Evolutionary conservation across 2,329 filamentous ascomycete genomes (phyloP).

Genomic region (Aureobasidium uvarum): DNA sequence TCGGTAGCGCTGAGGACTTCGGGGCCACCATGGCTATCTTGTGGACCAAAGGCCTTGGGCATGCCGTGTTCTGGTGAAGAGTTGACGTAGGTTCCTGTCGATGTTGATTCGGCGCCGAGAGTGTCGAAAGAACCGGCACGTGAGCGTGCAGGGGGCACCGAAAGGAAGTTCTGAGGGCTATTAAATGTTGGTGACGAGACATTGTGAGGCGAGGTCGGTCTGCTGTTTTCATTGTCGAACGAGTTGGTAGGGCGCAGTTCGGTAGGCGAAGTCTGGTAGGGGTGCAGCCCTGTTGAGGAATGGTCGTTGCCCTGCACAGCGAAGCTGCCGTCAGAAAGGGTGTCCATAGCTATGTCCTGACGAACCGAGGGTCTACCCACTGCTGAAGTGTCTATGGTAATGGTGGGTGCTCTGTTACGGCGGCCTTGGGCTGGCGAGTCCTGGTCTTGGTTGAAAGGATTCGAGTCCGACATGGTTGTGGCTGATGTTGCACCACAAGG

Average conservation of each 20-base stretch:
- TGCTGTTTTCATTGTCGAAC: conserved; percentile 62
- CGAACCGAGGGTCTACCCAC: conserved; percentile 41
- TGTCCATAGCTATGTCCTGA: background rate
- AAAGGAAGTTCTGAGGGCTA: conserved; percentile 58
- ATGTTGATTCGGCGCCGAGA: conserved; percentile 54
- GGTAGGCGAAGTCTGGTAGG: conserved; percentile 38
- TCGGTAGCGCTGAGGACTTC: conserved; percentile 63
- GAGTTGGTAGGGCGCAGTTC: conserved; percentile 58
- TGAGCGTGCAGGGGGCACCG: conserved; percentile 62
- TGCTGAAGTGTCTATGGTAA: conserved; percentile 54
- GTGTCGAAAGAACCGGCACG: conserved; percentile 67
- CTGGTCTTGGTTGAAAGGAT: conserved; percentile 4
- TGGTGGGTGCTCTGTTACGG: conserved; percentile 47
- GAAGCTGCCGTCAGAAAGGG: conserved; percentile 17
- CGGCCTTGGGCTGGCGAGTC: conserved; percentile 24
- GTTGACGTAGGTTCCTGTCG: conserved; percentile 60
- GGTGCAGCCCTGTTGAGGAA: conserved; percentile 29
- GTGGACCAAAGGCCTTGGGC: conserved; percentile 33
- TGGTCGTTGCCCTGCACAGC: conserved; percentile 25
- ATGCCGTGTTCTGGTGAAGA: conserved; percentile 34
- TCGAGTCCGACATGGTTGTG: conserved; percentile 22
- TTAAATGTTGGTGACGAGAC: conserved; percentile 59
- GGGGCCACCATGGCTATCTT: conserved; percentile 42
- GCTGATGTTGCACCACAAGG: conserved; percentile 4
- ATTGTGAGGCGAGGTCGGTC: conserved; percentile 65